A percentile compares a stretch with the other conserved stretches of the same genome.
Conservation (phyloP, 208 protist species). For the Leishmania amazonensis region DNA sequence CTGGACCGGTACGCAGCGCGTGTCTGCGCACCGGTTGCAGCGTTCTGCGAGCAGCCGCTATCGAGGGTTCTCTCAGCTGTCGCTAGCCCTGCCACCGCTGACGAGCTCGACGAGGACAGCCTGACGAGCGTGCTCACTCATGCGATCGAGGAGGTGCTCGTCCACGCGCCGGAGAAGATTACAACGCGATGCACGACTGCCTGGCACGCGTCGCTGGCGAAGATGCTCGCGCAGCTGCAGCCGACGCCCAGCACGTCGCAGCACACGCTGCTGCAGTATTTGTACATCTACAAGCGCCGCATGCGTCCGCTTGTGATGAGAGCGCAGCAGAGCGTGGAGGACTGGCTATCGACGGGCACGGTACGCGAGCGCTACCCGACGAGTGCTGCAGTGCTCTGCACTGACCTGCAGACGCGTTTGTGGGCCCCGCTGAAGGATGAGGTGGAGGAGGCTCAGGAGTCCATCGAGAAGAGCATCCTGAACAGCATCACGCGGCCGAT, state of each 20-base stretch:
- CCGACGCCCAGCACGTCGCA: conserved; percentile 8
- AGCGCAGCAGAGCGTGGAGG: conserved; percentile 36
- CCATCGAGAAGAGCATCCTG: conserved; percentile 35
- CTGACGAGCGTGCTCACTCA: conserved; percentile 8
- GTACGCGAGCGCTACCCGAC: conserved; percentile 37
- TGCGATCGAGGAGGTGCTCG: conserved; percentile 36
- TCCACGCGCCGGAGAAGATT: conserved; percentile 58
- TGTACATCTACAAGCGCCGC: conserved; percentile 22
- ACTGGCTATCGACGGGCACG: conserved; percentile 41
- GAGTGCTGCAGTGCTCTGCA: conserved; percentile 23
- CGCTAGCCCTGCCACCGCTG: neutral
- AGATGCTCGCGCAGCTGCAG: conserved; percentile 27
- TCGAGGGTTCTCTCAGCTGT: neutral
- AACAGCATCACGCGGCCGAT: conserved; percentile 48
- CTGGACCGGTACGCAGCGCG: conserved; percentile 29
- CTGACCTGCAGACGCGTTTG: conserved; percentile 37
- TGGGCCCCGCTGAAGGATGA: conserved; percentile 46
- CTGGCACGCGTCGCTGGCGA: conserved; percentile 42
- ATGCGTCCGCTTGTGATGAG: conserved; percentile 36
- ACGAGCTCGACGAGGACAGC: conserved; percentile 11
- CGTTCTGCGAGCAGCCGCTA: conserved; percentile 27
- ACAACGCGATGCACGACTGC: conserved; percentile 38
- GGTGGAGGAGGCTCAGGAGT: conserved; percentile 33
- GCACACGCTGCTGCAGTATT: conserved; percentile 24
- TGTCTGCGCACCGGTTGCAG: conserved; percentile 14